Conservation (phyloP, 306 rosid species). For the Cucumis hystrix region DNA sequence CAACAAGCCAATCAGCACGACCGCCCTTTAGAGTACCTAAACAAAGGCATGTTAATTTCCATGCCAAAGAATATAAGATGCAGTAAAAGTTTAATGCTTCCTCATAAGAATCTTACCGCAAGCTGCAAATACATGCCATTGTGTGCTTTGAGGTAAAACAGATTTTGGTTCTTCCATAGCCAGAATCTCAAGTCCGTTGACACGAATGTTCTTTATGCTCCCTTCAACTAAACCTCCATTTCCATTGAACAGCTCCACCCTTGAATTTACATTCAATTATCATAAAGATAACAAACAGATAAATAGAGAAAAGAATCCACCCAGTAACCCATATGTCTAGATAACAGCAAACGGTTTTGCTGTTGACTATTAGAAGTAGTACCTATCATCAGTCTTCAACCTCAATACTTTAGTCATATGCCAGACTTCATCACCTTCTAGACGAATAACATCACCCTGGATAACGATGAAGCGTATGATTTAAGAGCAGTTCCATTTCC, state of each 20-base stretch:
- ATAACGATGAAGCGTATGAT: neutral
- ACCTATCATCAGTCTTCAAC: constrained; percentile 63
- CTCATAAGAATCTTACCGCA: constrained; percentile 38
- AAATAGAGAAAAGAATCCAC: neutral
- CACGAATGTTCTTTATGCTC: constrained; percentile 42
- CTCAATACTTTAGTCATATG: constrained; percentile 89
- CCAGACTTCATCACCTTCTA: constrained; percentile 86
- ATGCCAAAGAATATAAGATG: constrained; percentile 1
- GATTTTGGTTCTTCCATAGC: constrained; percentile 52
- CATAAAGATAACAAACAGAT: neutral
- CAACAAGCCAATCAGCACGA: constrained; percentile 92
- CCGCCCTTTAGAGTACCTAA: constrained; percentile 89
- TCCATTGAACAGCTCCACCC: constrained; percentile 93
- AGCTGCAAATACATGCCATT: constrained; percentile 72
- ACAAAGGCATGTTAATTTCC: constrained; percentile 6
- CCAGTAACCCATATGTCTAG: neutral
- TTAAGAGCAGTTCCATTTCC: neutral
- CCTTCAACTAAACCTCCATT: constrained; percentile 80
- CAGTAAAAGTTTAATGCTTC: neutral
- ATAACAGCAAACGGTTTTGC: neutral
- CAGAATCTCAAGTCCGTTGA: constrained; percentile 53
- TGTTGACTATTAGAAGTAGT: constrained; percentile 1
- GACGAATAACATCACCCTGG: constrained; percentile 59
- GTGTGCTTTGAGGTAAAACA: constrained; percentile 42
- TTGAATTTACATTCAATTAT: constrained; percentile 19